Evolutionary conservation across 805 yeast genomes (phyloP), one percentile per base, ranked within the genome.

Genomic region (Pichia californica): DNA sequence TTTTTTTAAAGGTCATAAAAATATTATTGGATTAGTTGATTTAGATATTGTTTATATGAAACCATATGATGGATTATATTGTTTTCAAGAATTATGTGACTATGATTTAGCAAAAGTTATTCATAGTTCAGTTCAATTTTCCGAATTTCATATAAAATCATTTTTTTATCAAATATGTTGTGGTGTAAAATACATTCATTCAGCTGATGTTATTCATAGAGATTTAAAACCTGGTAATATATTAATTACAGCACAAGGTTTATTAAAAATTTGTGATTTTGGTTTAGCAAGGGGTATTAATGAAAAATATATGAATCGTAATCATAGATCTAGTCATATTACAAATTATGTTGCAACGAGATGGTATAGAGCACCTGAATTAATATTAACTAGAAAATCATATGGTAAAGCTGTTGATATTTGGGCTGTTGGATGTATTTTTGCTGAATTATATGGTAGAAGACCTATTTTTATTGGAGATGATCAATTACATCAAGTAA

Each of bases 301-400:
- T 10, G 57, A 53, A 16, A 51, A 53, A 31, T 61, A 43, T 50
- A 61, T 55, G 60, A 58, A 54, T 35, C 44, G 44, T 29, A 63
- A 56, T 54, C 66, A 50, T 47, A 64, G 60, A 39, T 61, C 67
- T 14, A 64, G 59, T 26, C 69, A 74, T 14, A 84, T 85, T 23
- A 85, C 95, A 10, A 81, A 79, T 52, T 89, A 89, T 57, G 96
- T 89, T 20, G 96, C 96, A 0, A 89, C 97, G 0, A 67, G 97
- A 45, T 89, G 96, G 96, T 89, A 89, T 56, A 70, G 98, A 36
- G 96, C 97, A 0, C 98, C 98, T 0, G 98, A 89, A 56, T 69
- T 89, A 38, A 76, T 89, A 35, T 62, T 88, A 28, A 73, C 84
- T 10, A 70, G 74, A 44, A 72, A 69, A 40, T 55, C 52, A 15